phyloP scores from a whole-genome alignment of 768 basidiomycete genomes.

The Multifurca ochricompacta region DNA sequence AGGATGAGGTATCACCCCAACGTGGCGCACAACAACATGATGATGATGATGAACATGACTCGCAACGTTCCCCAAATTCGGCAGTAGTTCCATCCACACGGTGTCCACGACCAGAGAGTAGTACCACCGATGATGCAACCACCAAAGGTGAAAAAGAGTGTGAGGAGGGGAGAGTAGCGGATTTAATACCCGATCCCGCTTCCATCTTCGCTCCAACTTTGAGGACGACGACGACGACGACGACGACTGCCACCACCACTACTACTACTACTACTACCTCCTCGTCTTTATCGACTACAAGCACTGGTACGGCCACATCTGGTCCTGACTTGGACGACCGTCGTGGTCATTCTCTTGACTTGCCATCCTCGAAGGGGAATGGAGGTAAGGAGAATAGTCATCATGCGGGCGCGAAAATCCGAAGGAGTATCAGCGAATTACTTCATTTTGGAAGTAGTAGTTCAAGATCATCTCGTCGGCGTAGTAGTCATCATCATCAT shows the following conservation, averaged over 20 bases:
- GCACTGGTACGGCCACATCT: not conserved
- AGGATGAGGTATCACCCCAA: not conserved
- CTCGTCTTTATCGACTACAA: no score
- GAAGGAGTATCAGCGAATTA: slow-evolving; percentile 12
- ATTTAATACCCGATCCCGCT: slow-evolving; percentile 1
- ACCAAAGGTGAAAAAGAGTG: no score
- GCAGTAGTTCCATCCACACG: not conserved
- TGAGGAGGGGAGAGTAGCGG: not conserved
- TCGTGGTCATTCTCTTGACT: slow-evolving; percentile 16
- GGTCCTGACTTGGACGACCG: slow-evolving; percentile 1
- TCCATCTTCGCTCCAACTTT: not conserved
- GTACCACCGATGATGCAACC: not conserved
- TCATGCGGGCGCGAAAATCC: slow-evolving; percentile 1
- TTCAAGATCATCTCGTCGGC: no score
- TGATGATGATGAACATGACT: not conserved
- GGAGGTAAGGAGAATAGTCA: not conserved
- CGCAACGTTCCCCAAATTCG: not conserved
- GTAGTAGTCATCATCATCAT: no score
- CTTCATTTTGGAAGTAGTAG: slow-evolving; percentile 5
- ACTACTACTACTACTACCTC: not conserved
- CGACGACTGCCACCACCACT: not conserved
- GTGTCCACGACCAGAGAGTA: slow-evolving; percentile 1
- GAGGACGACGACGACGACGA: not conserved
- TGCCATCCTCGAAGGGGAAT: not conserved
- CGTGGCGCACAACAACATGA: no score